Base-by-base conservation (phyloP, 768 basidiomycete species). In the Mycena latifolia region DNA sequence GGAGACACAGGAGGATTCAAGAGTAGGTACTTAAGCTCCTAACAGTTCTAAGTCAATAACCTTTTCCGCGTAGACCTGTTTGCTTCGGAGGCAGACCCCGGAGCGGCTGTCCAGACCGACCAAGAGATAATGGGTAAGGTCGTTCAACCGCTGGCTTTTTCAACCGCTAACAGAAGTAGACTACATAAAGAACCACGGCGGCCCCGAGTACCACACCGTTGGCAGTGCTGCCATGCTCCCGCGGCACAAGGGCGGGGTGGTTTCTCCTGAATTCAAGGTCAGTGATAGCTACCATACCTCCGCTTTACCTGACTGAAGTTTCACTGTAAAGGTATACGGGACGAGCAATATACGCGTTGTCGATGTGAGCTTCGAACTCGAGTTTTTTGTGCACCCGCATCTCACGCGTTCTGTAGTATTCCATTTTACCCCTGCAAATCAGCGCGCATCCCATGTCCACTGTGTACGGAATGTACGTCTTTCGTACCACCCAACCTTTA, bases 81-180 rank as follows among this genome's bases (percentile, higher is more conserved):
- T 41, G 57, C 28, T 2, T 25, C 27, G 52, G 72, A 65, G 52
- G 58, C 31, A 17, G 58, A 67, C 33, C 72, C 75, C 24, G 75
- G 75, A 15, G 52, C 60, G 12, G 33, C 50, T 6, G 63, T 72
- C 25, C 58, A 60, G 28, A 69, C 63, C 8, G 75, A 72, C 50
- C 65, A 71, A 39, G 65, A 73, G 35, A 67, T 70, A 2, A 41
- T 41, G 20, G 37, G 70, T 71, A 31, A 45, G 64, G 50, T 20
- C 7, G 7, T 25, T 8, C 11, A 14, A n/a, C 20, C 8, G 45
- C 12, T 39, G 18, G 5, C 2, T 20, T 20, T 5, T 5, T n/a
- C 12, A 43, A n/a, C n/a, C 12, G n/a, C 12, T 43, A 20, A 43
- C 11, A 5, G n/a, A 22, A 22, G 11, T 14, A 67, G 65, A 67